These are phyloP conservation scores for Saccharomyces uvarum DNA, from an alignment of 1,139 yeast species.

Conservation along the genomic window DNA sequence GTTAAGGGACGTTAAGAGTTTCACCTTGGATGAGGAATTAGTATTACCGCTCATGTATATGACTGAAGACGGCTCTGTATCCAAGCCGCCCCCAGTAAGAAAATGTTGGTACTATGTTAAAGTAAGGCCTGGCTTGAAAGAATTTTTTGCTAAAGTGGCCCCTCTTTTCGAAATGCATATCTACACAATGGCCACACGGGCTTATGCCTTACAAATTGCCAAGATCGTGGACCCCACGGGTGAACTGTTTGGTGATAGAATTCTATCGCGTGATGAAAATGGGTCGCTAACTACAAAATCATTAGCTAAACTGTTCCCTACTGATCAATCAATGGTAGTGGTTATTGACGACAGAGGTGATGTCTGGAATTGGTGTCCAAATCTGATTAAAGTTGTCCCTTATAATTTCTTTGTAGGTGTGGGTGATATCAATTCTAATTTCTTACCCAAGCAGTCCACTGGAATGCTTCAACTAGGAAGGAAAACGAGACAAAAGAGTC, in stretches of 20 bases:
- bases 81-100: constrained; percentile 37
- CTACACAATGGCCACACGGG: constrained; percentile 97
- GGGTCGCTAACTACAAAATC: constrained; percentile 89
- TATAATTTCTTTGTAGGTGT: constrained; percentile 94
- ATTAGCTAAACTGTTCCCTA: constrained; percentile 82
- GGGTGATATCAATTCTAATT: constrained; percentile 93
- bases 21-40: constrained; percentile 70
- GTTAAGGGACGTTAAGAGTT: constrained; percentile 71
- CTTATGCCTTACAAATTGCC: constrained; percentile 87
- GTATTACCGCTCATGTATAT: constrained; percentile 47
- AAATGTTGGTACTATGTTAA: constrained; percentile 86
- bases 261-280: constrained; percentile 87
- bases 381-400: constrained; percentile 85
- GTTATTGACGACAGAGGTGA: constrained; percentile 97
- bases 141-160: constrained; percentile 58
- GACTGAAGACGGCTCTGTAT: constrained; percentile 39
- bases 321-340: constrained; percentile 93
- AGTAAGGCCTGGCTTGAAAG: constrained; percentile 75
- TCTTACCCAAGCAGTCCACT: constrained; percentile 67
- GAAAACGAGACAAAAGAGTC: constrained; percentile 42
- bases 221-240: constrained; percentile 87
- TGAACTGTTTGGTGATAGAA: constrained; percentile 79
- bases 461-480: constrained; percentile 67
- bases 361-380: constrained; percentile 97
- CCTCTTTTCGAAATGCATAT: constrained; percentile 81